Conservation (phyloP, 2,329 filamentous ascomycete species). For the Diplodia seriata region DNA sequence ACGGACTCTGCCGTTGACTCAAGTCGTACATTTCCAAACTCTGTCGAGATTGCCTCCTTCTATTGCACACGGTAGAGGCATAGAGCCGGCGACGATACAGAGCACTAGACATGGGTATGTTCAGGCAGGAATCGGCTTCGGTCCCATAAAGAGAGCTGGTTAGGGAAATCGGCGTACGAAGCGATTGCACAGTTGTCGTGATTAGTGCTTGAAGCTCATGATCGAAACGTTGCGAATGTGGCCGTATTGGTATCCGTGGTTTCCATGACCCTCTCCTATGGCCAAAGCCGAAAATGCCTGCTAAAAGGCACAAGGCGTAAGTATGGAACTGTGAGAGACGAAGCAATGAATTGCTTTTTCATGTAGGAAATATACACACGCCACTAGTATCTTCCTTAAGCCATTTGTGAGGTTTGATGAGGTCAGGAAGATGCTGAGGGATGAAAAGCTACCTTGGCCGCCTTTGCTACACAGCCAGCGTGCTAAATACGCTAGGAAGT, state of each 20-base stretch:
- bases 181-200: background rate
- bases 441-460: background rate
- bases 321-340: background rate
- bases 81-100: background rate
- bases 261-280: background rate
- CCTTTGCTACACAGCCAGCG: background rate
- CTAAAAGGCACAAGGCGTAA: background rate
- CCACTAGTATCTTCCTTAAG: background rate
- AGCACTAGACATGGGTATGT: background rate
- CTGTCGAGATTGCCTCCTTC: background rate
- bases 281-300: background rate
- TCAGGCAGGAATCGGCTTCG: background rate
- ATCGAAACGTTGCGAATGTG: background rate
- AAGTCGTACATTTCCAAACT: background rate
- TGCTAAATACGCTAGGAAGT: background rate
- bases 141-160: background rate
- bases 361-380: background rate
- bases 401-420: background rate
- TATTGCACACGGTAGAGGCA: background rate
- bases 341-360: background rate
- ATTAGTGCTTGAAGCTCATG: background rate
- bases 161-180: background rate
- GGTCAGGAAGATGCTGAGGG: background rate
- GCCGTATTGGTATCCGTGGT: background rate
- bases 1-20: background rate